Conservation (phyloP, 129 eudicot species). For the Silybum marianum region DNA sequence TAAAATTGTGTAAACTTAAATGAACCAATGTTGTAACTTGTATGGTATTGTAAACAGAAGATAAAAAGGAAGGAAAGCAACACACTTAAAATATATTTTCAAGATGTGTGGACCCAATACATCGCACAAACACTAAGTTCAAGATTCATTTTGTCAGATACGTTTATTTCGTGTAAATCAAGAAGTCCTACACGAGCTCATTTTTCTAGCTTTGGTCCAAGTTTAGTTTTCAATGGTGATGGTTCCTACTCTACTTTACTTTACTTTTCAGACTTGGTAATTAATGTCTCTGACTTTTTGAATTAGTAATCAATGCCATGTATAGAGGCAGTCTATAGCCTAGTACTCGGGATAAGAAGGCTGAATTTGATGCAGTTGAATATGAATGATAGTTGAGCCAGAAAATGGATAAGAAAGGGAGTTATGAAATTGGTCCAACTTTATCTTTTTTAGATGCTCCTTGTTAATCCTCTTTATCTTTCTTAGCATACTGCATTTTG, state of each 20-base stretch:
- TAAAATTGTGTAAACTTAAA: background rate
- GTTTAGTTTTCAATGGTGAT: background rate
- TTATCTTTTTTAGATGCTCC: too few relatives aligned
- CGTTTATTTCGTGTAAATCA: background rate
- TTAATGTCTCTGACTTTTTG: background rate
- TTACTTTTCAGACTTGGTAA: background rate
- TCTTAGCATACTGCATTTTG: background rate
- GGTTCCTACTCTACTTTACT: background rate
- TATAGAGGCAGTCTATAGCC: background rate
- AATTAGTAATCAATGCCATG: background rate
- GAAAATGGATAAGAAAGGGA: too few relatives aligned
- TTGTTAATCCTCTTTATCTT: constrained; percentile 4
- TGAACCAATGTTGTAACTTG: background rate
- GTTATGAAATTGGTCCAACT: too few relatives aligned
- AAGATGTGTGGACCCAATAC: background rate
- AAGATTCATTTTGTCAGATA: background rate
- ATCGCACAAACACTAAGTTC: background rate
- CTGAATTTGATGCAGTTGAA: background rate
- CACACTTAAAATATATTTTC: background rate
- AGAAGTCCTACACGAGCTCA: background rate
- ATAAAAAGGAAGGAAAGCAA: too few relatives aligned
- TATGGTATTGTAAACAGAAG: background rate
- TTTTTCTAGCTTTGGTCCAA: background rate
- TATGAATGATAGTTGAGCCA: background rate
- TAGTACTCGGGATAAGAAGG: background rate